A percentile compares a stretch with the other conserved stretches of the same genome.
Conservation (phyloP, 1,139 yeast species). For the Geotrichum klebahnii region DNA sequence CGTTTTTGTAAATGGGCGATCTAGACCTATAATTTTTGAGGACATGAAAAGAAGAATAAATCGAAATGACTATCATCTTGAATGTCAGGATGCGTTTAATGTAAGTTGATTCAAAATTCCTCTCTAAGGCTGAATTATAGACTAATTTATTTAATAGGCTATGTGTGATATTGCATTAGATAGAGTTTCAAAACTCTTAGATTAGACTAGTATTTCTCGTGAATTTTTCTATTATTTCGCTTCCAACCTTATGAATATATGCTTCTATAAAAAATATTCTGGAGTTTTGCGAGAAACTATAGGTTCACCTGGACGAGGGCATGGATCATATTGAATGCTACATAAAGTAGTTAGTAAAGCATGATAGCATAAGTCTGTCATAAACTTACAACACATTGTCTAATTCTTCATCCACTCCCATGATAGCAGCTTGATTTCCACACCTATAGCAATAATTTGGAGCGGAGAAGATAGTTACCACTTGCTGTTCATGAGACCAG, state of each 20-base stretch:
- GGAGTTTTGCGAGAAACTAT: conserved; percentile 93
- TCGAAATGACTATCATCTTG: conserved; percentile 50
- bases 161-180: conserved; percentile 90
- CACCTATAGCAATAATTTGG: conserved; percentile 95
- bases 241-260: background rate
- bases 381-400: conserved; percentile 21
- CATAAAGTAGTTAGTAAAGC: background rate
- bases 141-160: conserved; percentile 39
- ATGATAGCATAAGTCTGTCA: background rate
- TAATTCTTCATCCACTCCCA: conserved; percentile 85
- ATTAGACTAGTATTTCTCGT: background rate
- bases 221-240: conserved; percentile 1
- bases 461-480: conserved; percentile 86
- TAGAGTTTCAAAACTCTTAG: conserved; percentile 47
- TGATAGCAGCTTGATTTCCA: conserved; percentile 94
- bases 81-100: conserved; percentile 63
- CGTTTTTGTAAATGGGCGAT: conserved; percentile 84
- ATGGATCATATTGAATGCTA: conserved; percentile 80
- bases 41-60: conserved; percentile 61
- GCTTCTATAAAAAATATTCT: conserved; percentile 70
- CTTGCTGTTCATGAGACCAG: conserved; percentile 72
- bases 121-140: background rate
- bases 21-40: conserved; percentile 59
- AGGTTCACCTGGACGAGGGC: conserved; percentile 94
- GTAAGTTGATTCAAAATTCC: conserved; percentile 31